A percentile compares a stretch with the other conserved stretches of the same genome.
Conservation (phyloP, 768 basidiomycete species). For the Psilocybe cyanescens region DNA sequence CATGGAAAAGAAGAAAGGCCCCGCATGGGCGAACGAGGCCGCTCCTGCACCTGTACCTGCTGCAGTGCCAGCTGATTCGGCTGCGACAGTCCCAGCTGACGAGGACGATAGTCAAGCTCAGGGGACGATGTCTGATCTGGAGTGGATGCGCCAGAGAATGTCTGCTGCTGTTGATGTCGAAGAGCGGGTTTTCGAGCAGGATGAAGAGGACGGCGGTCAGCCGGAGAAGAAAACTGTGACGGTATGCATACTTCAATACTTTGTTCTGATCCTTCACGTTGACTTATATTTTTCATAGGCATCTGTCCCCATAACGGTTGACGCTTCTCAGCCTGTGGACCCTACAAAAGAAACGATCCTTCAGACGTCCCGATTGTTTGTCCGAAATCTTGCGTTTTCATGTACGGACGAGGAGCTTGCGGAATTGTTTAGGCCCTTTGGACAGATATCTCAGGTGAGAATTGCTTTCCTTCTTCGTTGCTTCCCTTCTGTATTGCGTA, state of each 20-base stretch:
- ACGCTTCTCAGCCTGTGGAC: conserved; percentile 33
- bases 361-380: conserved; percentile 79
- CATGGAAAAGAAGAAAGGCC: conserved; percentile 72
- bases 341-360: conserved; percentile 58
- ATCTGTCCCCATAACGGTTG: background rate
- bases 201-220: conserved; percentile 51
- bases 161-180: conserved; percentile 44
- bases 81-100: background rate
- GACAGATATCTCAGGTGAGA: conserved; percentile 78
- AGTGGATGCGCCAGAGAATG: conserved; percentile 77
- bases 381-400: conserved; percentile 94
- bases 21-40: conserved; percentile 66
- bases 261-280: background rate
- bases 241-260: background rate
- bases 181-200: conserved; percentile 64
- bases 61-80: too few relatives aligned
- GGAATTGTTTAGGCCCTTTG: conserved; percentile 68
- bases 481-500: conserved; percentile 14
- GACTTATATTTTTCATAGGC: background rate
- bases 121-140: conserved; percentile 62
- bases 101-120: conserved; percentile 23
- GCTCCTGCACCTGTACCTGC: conserved; percentile 12
- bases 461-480: conserved; percentile 2
- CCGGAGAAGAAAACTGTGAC: background rate
- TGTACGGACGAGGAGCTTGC: conserved; percentile 75